These are phyloP conservation scores for Trypanosoma avium DNA, from an alignment of 208 protist species.

Conservation along the genomic window DNA sequence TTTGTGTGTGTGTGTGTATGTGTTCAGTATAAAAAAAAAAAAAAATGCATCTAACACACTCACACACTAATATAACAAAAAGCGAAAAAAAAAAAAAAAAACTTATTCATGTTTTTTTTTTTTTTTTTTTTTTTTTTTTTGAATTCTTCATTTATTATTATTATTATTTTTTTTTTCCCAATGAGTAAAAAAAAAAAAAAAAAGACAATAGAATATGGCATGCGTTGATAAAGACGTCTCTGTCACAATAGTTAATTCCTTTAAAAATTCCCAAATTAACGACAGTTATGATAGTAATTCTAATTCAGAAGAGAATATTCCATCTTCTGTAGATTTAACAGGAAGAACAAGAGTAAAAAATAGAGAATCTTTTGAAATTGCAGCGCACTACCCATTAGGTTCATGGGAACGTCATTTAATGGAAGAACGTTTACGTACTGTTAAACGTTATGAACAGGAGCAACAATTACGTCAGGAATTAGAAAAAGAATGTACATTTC, in stretches of 20 bases:
- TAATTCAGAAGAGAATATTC: no score
- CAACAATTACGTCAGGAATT: conserved; percentile 11
- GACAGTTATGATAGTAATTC: no score
- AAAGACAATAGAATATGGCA: no score
- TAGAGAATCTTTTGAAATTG: neutral
- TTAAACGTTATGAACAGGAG: conserved; percentile 28
- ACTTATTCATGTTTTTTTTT: neutral
- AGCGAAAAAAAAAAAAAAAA: neutral
- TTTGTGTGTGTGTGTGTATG: neutral
- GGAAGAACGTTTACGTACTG: conserved; percentile 42
- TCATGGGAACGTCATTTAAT: conserved; percentile 56
- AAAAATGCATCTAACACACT: no score
- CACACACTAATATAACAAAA: no score
- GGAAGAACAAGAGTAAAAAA: neutral
- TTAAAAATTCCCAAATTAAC: no score
- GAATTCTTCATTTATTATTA: neutral
- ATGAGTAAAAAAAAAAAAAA: no score
- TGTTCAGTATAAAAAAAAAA: conserved; percentile 8
- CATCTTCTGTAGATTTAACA: no score
- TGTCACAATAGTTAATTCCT: no score
- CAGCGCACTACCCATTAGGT: conserved; percentile 57
- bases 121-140: conserved; percentile 15
- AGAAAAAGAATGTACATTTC: conserved; percentile 38
- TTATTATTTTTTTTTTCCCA: no score
- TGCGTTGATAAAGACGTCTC: no score